Evolutionary conservation across 495 filamentous ascomycete species (phyloP), one percentile per base, ranked within the genome.

Genomic region (Aeminium ludgeri): DNA sequence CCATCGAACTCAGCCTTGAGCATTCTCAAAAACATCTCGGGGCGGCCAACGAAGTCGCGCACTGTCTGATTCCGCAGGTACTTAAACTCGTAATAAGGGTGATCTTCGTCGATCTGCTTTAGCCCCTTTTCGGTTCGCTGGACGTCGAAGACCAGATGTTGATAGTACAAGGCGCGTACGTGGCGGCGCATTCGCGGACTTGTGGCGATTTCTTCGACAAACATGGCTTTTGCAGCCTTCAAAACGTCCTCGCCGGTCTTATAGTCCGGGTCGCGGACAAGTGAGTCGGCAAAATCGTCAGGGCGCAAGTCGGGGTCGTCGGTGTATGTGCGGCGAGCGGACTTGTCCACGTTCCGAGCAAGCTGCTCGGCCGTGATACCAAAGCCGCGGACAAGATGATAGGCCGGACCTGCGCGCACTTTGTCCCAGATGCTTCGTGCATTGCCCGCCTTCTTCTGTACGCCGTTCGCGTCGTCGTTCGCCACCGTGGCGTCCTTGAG

Each of bases 61-160:
- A 95, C 72, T 34, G 76, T 79, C 55, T 93, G 85, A 50, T 89
- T 82, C 29, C 82, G 72, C 13, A 96, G 75, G 45, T 97, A 97
- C 53, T 97, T 97, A 63, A 97, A 86, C 57, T 94, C 89, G 57
- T 94, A 94, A 59, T 89, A 96, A 0, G 82, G 85, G 54, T 95
- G 83, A 27, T 92, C 75, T 36, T 96, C 91, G 45, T 94, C 87
- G 51, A 97, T 96, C 52, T 80, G 80, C 27, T 78, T 78, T n/a
- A 91, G 65, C 20, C 89, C 89, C 56, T 95, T 96, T 34, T 94
- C 86, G 7, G 89, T 97, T 38, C 86, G 76, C 45, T 73, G 73
- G 54, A 86, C 89, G 59, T 86, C 83, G 39, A 96, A 72, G 25
- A 78, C 66, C 25, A 82, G 83, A 45, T 76, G 75, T 55, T 70